Evolutionary conservation across 768 basidiomycete genomes (phyloP), one percentile per base, ranked within the genome.

Genomic region (Mycena kentingensis): DNA sequence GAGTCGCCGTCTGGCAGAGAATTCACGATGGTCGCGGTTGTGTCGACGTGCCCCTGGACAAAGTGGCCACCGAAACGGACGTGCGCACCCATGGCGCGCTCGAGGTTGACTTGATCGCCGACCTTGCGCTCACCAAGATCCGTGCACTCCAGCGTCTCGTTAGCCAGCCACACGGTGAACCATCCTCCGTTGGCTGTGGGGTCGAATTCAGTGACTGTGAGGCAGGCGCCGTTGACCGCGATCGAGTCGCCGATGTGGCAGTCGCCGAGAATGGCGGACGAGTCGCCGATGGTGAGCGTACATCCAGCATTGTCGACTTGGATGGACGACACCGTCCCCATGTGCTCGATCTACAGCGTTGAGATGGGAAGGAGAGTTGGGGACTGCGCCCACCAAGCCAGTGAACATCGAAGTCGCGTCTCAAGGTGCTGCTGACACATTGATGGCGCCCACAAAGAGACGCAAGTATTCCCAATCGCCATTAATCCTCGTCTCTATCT

Each of bases 31-130:
- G 75, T 88, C 10, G 91, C 95, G 0, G 92, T 96, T 5, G 81
- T 81, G 66, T 99, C 97, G 55, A 98, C 88, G 70, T 99, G 97
- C 16, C 90, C 97, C 83, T 98, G 96, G 19, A 99, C 97, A 66
- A 95, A 94, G 67, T 99, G 97, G 11, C 97, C 97, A 24, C 97
- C 97, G 63, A 98, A 97, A 50, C 96, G 78, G 16, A 82, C 85
- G 72, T 94, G 90, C 4, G 88, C 86, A 19, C 84, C 86, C 92
- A 98, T 93, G 2, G 97, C 97, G 44, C 97, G 82, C 74, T 99
- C 97, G 32, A 95, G 77, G 68, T 98, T 98, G 39, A 98, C 81
- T 61, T 84, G 78, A 58, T 92, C 86, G 18, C 90, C 92, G 16
- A 84, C 82, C 57, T 76, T 79, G 48, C 89, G 76, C 63, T 91